phyloP scores from a whole-genome alignment of 2,329 filamentous ascomycete species.

The Aureobasidium vineae region DNA sequence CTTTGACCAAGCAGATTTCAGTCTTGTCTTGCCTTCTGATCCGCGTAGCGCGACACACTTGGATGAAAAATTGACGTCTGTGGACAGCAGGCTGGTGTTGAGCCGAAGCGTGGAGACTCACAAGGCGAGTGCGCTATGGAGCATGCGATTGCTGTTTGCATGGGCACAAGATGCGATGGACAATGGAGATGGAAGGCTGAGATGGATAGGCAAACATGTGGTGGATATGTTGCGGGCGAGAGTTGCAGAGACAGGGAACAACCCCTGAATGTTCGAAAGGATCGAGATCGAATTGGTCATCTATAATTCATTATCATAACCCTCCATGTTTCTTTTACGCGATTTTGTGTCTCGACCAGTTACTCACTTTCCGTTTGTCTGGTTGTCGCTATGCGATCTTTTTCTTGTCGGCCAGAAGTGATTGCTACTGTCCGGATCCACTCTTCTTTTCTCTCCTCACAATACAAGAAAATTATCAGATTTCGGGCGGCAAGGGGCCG shows the following conservation, averaged over 20 bases:
- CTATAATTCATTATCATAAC: not conserved
- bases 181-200: slow-evolving; percentile 42
- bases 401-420: not conserved
- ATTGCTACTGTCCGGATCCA: no score
- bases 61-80: slow-evolving; percentile 57
- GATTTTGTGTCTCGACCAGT: not conserved
- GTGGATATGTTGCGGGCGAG: slow-evolving; percentile 55
- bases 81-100: slow-evolving; percentile 72
- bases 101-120: slow-evolving; percentile 40
- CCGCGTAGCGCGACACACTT: slow-evolving; percentile 46
- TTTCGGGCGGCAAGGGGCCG: not conserved
- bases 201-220: slow-evolving; percentile 58
- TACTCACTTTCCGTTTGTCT: not conserved
- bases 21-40: slow-evolving; percentile 44
- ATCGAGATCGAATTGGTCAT: not conserved
- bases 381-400: not conserved
- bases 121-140: slow-evolving; percentile 59
- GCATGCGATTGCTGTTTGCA: slow-evolving; percentile 62
- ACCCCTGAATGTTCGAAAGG: not conserved
- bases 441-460: no score
- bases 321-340: not conserved
- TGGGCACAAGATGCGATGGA: slow-evolving; percentile 56
- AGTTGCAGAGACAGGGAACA: slow-evolving; percentile 44
- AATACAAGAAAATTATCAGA: accelerated
- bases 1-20: slow-evolving; percentile 64